Conservation (phyloP, 2,329 filamentous ascomycete genomes). For the Dothistroma septosporum region DNA sequence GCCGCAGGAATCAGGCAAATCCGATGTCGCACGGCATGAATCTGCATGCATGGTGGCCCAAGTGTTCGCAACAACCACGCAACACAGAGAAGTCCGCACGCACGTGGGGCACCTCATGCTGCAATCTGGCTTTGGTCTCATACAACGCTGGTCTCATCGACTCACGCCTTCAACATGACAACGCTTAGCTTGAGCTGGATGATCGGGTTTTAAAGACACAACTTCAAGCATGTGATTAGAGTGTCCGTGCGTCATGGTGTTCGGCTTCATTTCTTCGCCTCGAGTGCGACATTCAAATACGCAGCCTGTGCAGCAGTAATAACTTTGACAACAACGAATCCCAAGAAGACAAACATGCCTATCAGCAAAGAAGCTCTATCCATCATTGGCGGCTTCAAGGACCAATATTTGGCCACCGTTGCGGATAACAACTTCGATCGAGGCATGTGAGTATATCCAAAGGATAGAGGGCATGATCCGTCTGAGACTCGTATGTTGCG, state of each 20-base stretch:
- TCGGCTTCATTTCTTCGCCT: background rate
- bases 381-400: constrained; percentile 14
- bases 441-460: background rate
- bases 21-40: background rate
- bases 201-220: background rate
- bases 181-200: background rate
- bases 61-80: background rate
- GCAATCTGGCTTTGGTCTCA: no score
- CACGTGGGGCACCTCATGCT: no score
- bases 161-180: no score
- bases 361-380: constrained; percentile 6
- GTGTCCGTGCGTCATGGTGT: background rate
- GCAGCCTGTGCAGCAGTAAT: no score
- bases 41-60: background rate
- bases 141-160: no score
- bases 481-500: no score
- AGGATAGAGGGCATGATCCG: no score
- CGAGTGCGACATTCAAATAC: background rate
- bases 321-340: background rate
- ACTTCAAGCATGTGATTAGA: background rate
- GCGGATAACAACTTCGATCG: constrained; percentile 20
- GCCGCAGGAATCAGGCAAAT: background rate
- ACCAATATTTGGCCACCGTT: constrained; percentile 11
- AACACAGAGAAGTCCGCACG: no score
- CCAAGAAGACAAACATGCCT: background rate